Evolutionary conservation across 2,329 filamentous ascomycete species (phyloP), one percentile per base, ranked within the genome.

Genomic region (Cladobotryum mycophilum): DNA sequence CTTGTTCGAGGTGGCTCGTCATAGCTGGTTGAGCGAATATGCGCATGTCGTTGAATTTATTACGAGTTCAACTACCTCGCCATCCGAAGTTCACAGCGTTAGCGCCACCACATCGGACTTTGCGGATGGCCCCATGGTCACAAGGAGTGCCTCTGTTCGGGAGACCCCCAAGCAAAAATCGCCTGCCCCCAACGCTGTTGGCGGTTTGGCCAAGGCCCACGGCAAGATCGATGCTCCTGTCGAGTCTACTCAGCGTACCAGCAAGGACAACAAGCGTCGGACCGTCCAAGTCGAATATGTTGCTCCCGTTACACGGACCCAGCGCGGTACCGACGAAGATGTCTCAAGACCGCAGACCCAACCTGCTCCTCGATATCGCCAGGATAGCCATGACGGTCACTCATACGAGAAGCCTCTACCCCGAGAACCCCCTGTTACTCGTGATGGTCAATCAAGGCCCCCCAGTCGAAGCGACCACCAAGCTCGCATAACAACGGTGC

Each of bases 211-310:
- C 41, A 83, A 84, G 65, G 88, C 89, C 57, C 84, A 88, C 60
- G 86, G 85, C 52, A 87, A 85, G 59, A 79, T 89, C 58, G 87
- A 90, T 48, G 74, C 78, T 35, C 82, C 86, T 37, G 74, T 80
- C 6, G 81, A 86, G 54, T 72, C 67, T 11, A 62, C 66, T 34
- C 61, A 69, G 5, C 84, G 84, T 61, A 78, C 81, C 40, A 87
- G 88, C 66, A 86, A 90, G 58, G 91, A 96, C 65, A 86, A 86
- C 61, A 97, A 97, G 71, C 84, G 93, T 51, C 83, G 91, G 60
- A 99, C 93, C 0, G 89, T 99, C 0, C 93, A 99, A 70, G 88
- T 99, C 54, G 93, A 99, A 73, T 99, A 99, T 68, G 93, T 97
- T 51, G 88, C 91, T 17, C 93, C 93, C 20, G 84, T 85, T 22